Evolutionary conservation across 140 eudicot genomes (phyloP).

Genomic region (Oenanthe javanica): DNA sequence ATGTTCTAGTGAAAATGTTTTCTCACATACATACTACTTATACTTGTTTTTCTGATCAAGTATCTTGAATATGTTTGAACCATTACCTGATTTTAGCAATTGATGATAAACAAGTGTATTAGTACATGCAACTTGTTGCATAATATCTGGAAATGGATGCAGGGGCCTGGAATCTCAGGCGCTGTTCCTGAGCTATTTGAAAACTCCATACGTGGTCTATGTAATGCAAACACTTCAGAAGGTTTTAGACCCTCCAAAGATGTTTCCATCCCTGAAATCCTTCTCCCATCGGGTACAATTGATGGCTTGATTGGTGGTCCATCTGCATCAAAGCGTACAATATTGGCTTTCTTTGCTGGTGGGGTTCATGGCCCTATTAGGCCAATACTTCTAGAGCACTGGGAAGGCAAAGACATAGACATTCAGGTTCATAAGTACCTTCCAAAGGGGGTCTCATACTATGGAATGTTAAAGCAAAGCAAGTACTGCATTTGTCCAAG

Average conservation of each 20-base stretch:
- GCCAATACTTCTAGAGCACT: slow-evolving; percentile 68
- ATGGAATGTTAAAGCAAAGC: slow-evolving; percentile 58
- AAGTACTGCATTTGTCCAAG: slow-evolving; percentile 87
- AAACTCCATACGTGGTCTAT: slow-evolving; percentile 69
- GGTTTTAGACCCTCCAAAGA: slow-evolving; percentile 81
- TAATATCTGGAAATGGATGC: background rate
- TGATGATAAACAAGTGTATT: background rate
- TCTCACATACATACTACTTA: background rate
- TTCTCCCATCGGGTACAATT: slow-evolving; percentile 55
- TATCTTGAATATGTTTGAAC: background rate
- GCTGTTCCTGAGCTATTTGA: slow-evolving; percentile 52
- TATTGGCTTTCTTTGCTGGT: slow-evolving; percentile 80
- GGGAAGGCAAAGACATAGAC: slow-evolving; percentile 76
- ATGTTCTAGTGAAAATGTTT: background rate
- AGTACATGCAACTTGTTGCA: background rate
- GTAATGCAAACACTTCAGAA: slow-evolving; percentile 89
- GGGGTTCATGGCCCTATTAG: slow-evolving; percentile 93
- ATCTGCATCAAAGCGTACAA: slow-evolving; percentile 52
- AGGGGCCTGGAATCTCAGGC: slow-evolving; percentile 78
- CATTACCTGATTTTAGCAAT: background rate
- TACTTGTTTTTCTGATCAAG: background rate
- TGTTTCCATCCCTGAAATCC: slow-evolving; percentile 78
- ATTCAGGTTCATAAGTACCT: slow-evolving; percentile 67
- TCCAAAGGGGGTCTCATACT: slow-evolving; percentile 54
- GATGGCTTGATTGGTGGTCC: slow-evolving; percentile 56